Percentiles rank a stretch among this genome's conserved stretches.
These are phyloP conservation scores for Friedmanniomyces endolithicus DNA, from an alignment of 495 filamentous ascomycete species.

Conservation along the genomic window DNA sequence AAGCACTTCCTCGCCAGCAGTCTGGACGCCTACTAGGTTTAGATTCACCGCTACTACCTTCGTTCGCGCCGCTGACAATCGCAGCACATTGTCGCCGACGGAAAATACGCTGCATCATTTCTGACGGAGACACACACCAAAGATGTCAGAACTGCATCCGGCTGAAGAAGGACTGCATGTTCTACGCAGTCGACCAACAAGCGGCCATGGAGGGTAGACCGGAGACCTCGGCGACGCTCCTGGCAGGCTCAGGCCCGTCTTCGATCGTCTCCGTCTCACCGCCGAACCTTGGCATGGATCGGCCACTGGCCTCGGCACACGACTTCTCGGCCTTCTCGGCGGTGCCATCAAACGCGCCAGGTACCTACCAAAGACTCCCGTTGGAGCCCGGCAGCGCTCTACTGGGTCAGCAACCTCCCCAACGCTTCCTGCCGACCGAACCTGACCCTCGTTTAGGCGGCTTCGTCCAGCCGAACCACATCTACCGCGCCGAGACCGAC, in stretches of 20 bases:
- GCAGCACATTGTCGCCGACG: constrained; percentile 85
- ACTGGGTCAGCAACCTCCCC: neutral
- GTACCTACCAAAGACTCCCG: neutral
- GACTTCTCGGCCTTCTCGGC: constrained; percentile 1
- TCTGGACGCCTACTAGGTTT: neutral
- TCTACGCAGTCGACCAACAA: constrained; percentile 83
- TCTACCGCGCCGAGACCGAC: neutral
- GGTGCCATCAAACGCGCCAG: constrained; percentile 12
- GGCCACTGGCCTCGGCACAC: neutral
- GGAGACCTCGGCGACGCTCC: constrained; percentile 9
- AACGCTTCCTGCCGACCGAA: neutral
- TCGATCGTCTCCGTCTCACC: constrained; percentile 24
- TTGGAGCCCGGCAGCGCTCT: constrained; percentile 5
- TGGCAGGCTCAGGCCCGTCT: constrained; percentile 13
- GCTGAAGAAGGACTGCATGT: constrained; percentile 90
- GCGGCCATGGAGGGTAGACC: constrained; percentile 35
- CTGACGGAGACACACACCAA: constrained; percentile 62
- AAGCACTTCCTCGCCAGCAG: neutral
- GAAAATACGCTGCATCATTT: constrained; percentile 86
- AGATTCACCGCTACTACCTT: neutral
- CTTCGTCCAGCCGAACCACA: neutral
- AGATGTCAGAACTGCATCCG: constrained; percentile 94
- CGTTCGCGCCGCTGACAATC: neutral
- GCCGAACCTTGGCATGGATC: constrained; percentile 1
- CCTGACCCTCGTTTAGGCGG: neutral